Percentiles rank a stretch among this genome's conserved stretches.
phyloP scores from a whole-genome alignment of 306 rosid genomes.

The Albizia julibrissin region DNA sequence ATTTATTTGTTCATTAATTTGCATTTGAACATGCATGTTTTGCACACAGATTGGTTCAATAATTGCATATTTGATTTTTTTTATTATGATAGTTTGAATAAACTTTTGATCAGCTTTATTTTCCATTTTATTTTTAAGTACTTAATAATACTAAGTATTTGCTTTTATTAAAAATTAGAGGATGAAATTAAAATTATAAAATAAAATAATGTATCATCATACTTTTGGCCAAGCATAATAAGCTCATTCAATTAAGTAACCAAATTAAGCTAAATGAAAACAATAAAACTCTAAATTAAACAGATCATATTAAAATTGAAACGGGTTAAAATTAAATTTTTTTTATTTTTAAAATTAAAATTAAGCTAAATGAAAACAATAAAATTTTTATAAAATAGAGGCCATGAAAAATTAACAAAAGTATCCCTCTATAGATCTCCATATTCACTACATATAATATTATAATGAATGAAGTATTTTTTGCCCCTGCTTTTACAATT shows the following conservation, averaged over 20 bases:
- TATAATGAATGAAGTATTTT: constrained; percentile 30
- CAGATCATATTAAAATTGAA: background rate
- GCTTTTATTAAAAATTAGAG: background rate
- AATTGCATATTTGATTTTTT: background rate
- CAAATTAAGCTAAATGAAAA: background rate
- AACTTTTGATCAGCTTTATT: background rate
- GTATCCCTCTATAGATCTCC: background rate
- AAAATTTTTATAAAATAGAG: background rate
- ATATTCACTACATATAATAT: background rate
- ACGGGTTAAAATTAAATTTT: background rate
- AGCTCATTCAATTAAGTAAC: background rate
- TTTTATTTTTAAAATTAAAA: too few species aligned
- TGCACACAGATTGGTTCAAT: background rate
- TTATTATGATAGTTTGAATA: background rate
- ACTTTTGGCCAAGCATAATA: background rate
- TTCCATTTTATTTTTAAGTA: background rate
- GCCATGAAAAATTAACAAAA: background rate
- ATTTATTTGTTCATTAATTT: background rate
- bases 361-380: background rate
- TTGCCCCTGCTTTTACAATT: constrained; percentile 21
- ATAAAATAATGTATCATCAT: background rate
- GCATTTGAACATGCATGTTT: background rate
- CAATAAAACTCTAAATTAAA: background rate
- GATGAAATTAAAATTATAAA: background rate
- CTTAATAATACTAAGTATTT: background rate